Evolutionary conservation across 2,329 filamentous ascomycete genomes (phyloP).

Genomic region (Botryosphaeria agaves): DNA sequence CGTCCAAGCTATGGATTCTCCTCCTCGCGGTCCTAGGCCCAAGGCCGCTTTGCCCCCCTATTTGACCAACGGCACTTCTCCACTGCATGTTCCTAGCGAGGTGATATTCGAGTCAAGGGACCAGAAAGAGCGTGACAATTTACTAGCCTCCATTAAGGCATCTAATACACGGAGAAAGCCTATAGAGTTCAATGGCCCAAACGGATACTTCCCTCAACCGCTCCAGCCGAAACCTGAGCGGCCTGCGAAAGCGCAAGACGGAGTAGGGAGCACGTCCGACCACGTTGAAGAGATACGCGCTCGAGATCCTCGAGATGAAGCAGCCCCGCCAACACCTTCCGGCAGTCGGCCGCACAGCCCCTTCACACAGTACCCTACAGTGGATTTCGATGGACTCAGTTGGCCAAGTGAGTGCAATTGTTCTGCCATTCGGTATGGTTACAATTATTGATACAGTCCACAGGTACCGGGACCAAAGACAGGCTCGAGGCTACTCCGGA

Average conservation of each 20-base stretch:
- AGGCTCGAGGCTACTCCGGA: conserved; percentile 40
- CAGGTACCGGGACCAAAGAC: too few species aligned
- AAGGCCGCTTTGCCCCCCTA: conserved; percentile 37
- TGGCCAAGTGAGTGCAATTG: conserved; percentile 31
- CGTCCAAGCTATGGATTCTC: conserved; percentile 32
- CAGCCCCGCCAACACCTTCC: conserved; percentile 31
- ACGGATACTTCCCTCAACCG: conserved; percentile 6
- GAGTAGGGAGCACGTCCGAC: conserved; percentile 7
- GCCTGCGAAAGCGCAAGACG: not conserved
- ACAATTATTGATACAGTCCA: too few species aligned
- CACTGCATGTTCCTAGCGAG: too few species aligned
- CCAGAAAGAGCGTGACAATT: conserved; percentile 34
- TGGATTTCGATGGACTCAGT: conserved; percentile 38
- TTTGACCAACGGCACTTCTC: conserved; percentile 37
- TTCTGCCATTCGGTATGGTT: too few species aligned
- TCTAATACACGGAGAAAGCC: conserved; percentile 33
- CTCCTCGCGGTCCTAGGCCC: conserved; percentile 26
- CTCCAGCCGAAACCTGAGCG: conserved; percentile 1
- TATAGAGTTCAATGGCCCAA: conserved; percentile 23
- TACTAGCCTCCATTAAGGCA: conserved; percentile 40
- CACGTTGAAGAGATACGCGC: conserved; percentile 31
- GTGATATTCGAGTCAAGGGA: conserved; percentile 29
- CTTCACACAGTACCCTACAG: conserved; percentile 30
- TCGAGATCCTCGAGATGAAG: conserved; percentile 35
- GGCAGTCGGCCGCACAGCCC: conserved; percentile 33